Conservation (phyloP, 352 stramenopile species). For the Phytophthora constricta region DNA sequence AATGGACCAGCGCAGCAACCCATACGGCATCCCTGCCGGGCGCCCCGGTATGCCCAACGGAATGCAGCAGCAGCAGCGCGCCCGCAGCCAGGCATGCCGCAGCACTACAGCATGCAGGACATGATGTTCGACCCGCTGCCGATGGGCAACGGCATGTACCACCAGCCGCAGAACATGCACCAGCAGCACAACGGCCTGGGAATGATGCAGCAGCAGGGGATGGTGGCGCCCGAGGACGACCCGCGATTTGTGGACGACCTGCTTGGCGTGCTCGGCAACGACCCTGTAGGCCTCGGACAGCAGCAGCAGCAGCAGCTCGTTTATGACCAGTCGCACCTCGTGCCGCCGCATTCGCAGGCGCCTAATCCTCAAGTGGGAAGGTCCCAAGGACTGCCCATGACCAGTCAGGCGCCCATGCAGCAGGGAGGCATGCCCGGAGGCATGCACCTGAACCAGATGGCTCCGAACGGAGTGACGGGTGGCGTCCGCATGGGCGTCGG, state of each 20-base stretch:
- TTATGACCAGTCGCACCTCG: conserved; percentile 69
- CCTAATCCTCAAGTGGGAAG: conserved; percentile 27
- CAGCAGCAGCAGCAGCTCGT: conserved; percentile 68
- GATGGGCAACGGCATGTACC: conserved; percentile 69
- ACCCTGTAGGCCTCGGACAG: conserved; percentile 52
- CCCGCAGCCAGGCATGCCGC: conserved; percentile 54
- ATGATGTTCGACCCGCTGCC: conserved; percentile 81
- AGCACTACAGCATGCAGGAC: conserved; percentile 75
- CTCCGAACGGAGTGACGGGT: conserved; percentile 15
- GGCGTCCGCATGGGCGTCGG: conserved; percentile 25
- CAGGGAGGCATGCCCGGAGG: conserved; percentile 26
- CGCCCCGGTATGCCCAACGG: conserved; percentile 41
- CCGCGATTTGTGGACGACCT: conserved; percentile 77
- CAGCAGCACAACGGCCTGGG: conserved; percentile 53
- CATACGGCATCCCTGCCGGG: conserved; percentile 49
- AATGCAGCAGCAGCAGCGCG: conserved; percentile 35
- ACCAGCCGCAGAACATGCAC: conserved; percentile 41
- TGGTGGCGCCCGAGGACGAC: conserved; percentile 69
- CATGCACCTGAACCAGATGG: conserved; percentile 49
- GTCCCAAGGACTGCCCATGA: conserved; percentile 34
- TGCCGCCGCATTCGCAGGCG: conserved; percentile 49
- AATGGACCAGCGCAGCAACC: conserved; percentile 57
- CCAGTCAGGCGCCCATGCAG: conserved; percentile 46
- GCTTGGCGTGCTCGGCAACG: conserved; percentile 61
- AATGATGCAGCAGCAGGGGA: conserved; percentile 55